phyloP scores from a whole-genome alignment of 1,284 basidiomycete genomes.

The Ceratobasidium sp. region DNA sequence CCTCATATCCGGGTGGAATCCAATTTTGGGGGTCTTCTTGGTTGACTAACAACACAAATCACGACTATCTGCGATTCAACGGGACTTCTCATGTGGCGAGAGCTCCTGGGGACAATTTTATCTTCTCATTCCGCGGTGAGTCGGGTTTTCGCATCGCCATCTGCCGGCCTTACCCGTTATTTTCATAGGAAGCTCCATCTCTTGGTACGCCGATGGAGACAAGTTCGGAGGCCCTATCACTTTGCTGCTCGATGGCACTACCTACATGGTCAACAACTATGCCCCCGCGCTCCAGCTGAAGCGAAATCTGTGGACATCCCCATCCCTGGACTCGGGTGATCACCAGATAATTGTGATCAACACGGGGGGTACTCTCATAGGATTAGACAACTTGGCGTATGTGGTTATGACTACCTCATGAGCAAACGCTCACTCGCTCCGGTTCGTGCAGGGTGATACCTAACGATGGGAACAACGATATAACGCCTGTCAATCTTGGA shows the following conservation, averaged over 20 bases:
- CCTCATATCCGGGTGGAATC: not conserved
- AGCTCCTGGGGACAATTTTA: not conserved
- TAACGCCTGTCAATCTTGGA: not conserved
- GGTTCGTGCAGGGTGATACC: not conserved
- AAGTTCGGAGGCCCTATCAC: not conserved
- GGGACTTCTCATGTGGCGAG: not conserved
- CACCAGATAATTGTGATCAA: not conserved
- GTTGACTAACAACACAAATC: not conserved
- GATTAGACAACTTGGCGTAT: not conserved
- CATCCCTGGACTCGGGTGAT: not conserved
- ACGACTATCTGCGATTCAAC: not conserved
- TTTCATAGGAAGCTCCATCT: not conserved
- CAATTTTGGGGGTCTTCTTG: not conserved
- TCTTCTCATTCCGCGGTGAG: slow-evolving; percentile 2
- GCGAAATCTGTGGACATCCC: not conserved
- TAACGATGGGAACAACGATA: not conserved
- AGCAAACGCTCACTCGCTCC: too few species aligned
- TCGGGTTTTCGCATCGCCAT: not conserved
- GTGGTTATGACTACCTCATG: not conserved
- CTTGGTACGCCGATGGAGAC: not conserved
- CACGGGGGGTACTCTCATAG: not conserved
- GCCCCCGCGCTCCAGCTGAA: not conserved
- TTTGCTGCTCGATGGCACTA: not conserved
- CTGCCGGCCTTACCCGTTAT: not conserved
- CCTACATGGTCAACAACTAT: not conserved